Conservation (phyloP, 352 stramenopile genomes). For the Blastocystis sp. region DNA sequence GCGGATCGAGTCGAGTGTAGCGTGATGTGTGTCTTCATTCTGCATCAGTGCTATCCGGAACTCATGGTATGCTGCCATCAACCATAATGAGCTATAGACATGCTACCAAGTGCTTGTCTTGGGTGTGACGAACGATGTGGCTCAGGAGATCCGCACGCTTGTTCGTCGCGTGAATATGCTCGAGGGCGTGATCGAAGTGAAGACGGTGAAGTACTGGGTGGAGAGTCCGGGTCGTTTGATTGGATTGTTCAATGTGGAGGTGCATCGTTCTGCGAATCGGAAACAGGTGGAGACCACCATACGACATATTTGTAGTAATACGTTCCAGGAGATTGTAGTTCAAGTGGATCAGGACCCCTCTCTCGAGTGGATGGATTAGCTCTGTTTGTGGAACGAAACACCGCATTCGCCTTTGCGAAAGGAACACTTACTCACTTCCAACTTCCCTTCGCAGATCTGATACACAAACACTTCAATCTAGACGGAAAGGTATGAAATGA, state of each 20-base stretch:
- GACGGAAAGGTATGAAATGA: not conserved
- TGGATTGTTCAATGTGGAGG: slow-evolving; percentile 15
- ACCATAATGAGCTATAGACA: not conserved
- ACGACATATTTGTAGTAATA: slow-evolving; percentile 60
- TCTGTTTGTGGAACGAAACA: not conserved
- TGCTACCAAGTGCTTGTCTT: slow-evolving; percentile 21
- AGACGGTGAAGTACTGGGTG: slow-evolving; percentile 40
- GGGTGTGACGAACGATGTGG: slow-evolving; percentile 16
- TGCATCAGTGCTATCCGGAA: not conserved
- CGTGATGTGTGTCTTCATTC: slow-evolving; percentile 44
- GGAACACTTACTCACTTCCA: not conserved
- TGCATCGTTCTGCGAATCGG: not conserved
- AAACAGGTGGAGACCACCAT: slow-evolving; percentile 14
- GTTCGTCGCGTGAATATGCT: slow-evolving; percentile 37
- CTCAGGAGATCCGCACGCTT: slow-evolving; percentile 30
- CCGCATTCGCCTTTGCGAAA: not conserved
- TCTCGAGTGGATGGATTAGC: slow-evolving; percentile 42
- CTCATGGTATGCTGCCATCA: not conserved
- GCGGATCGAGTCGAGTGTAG: slow-evolving; percentile 25
- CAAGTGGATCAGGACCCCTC: slow-evolving; percentile 32
- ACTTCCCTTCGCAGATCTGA: not conserved
- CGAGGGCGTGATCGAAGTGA: slow-evolving; percentile 60
- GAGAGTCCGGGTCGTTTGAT: slow-evolving; percentile 22
- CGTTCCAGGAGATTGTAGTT: slow-evolving; percentile 26
- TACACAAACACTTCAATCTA: not conserved